These are phyloP conservation scores for Quercus engelmannii DNA, from an alignment of 306 rosid genomes.

Conservation along the genomic window DNA sequence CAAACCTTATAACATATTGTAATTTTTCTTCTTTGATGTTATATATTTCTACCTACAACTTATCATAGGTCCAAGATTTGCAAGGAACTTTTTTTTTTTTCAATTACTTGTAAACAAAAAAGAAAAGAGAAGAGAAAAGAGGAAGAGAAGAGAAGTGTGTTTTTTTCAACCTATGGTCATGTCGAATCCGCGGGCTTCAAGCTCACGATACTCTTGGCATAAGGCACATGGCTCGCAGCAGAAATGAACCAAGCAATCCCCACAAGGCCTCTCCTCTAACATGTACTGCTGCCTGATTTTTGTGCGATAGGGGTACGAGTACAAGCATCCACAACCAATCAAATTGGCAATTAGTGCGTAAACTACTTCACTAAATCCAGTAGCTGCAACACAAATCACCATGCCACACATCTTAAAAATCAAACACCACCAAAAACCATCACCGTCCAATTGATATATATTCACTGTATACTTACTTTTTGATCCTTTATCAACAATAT, in stretches of 20 bases:
- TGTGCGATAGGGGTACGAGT: neutral
- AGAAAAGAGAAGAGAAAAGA: too few relatives aligned
- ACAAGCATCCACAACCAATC: neutral
- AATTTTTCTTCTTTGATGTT: too few relatives aligned
- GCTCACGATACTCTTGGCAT: slow-evolving; percentile 25
- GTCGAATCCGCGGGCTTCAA: slow-evolving; percentile 10
- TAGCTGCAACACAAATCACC: neutral
- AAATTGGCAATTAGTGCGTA: neutral
- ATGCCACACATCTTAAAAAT: too few relatives aligned
- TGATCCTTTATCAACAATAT: slow-evolving; percentile 11
- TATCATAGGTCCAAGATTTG: too few relatives aligned
- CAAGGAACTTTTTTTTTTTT: too few relatives aligned
- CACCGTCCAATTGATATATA: neutral
- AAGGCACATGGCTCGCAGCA: slow-evolving; percentile 16
- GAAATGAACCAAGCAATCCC: slow-evolving; percentile 15
- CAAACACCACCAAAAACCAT: too few relatives aligned
- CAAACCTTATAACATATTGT: too few relatives aligned
- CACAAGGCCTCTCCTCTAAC: neutral
- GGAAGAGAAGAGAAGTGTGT: too few relatives aligned
- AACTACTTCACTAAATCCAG: neutral
- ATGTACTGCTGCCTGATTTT: slow-evolving; percentile 2
- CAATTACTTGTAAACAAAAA: too few relatives aligned
- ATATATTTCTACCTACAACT: too few relatives aligned
- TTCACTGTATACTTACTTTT: neutral
- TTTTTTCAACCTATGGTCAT: slow-evolving; percentile 1